Evolutionary conservation across 106 monocot species (phyloP).

Genomic region (Acanthochlamys bracteata): DNA sequence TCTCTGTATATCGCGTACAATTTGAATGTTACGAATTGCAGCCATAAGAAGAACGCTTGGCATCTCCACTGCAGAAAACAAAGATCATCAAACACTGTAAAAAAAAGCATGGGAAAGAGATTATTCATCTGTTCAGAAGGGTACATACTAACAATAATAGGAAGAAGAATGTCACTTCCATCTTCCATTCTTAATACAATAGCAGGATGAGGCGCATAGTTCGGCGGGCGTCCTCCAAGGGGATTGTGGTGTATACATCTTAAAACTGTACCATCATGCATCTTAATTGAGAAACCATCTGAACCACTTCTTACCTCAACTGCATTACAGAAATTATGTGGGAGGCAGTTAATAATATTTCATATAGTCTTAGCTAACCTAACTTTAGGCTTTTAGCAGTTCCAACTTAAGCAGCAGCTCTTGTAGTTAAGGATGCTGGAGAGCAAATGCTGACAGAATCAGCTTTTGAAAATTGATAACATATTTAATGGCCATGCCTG

Average conservation of each 20-base stretch:
- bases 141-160: constrained; percentile 84
- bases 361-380: not conserved
- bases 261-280: constrained; percentile 71
- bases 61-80: constrained; percentile 88
- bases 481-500: no score
- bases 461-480: no score
- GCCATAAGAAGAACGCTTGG: constrained; percentile 93
- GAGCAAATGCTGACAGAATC: no score
- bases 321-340: constrained; percentile 11
- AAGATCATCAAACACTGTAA: not conserved
- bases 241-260: constrained; percentile 79
- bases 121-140: not conserved
- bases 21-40: constrained; percentile 90
- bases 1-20: constrained; percentile 37
- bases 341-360: not conserved
- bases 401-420: no score
- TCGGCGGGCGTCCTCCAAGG: constrained; percentile 56
- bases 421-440: no score
- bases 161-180: constrained; percentile 83
- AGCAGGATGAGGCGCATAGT: constrained; percentile 88
- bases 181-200: constrained; percentile 97
- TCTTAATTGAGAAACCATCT: constrained; percentile 83
- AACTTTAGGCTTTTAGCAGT: no score
- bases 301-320: constrained; percentile 84
- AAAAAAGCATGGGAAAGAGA: not conserved